Base-by-base conservation (phyloP, 2,329 filamentous ascomycete species). In the Coniosporium tulheliwenetii region DNA sequence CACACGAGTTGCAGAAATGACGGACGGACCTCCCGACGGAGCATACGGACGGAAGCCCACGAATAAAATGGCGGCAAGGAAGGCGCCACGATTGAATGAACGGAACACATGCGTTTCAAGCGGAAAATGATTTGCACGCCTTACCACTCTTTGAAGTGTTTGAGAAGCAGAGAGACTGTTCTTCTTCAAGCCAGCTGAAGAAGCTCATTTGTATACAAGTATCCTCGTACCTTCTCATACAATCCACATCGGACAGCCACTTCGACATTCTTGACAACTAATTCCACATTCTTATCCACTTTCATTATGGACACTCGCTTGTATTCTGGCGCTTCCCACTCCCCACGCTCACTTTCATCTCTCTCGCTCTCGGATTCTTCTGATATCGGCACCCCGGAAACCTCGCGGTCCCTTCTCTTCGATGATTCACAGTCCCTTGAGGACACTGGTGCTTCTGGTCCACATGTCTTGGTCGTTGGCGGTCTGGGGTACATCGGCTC, bases 401-500 rank as follows among this genome's bases (percentile, higher is more conserved):
- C 66, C 30, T 57, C 66, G 41, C 56, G 52, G 33, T 66, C 63
- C 16, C 52, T 63, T 26, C 50, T 68, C 37, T 68, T 67, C 47
- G 63, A 67, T 61, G 60, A 64, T 48, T 53, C 62, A 36, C 48
- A 60, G 50, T 26, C 19, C 19, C 7, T 26, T 26, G 19, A 26
- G 19, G 4, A 26, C 7, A 26, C 19, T 7, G 19, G 19, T 26
- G 3, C 19, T 7, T 4, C 3, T 14, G 45, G 64, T 38, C 53
- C 58, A 30, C 65, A 67, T 47, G 67, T 63, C 37, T 59, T 73
- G 48, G 70, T 74, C 26, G 66, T 70, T 32, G 70, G 70, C 14
- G 70, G 70, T 8, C 61, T 71, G 10, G 70, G 70, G 5, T 73
- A 69, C 52, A 73, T 74, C 41, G 71, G 71, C 26, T 73, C 69